Percentiles rank a stretch among this genome's conserved stretches.
Conservation (phyloP, 768 basidiomycete genomes). For the Tulasnella sp. region DNA sequence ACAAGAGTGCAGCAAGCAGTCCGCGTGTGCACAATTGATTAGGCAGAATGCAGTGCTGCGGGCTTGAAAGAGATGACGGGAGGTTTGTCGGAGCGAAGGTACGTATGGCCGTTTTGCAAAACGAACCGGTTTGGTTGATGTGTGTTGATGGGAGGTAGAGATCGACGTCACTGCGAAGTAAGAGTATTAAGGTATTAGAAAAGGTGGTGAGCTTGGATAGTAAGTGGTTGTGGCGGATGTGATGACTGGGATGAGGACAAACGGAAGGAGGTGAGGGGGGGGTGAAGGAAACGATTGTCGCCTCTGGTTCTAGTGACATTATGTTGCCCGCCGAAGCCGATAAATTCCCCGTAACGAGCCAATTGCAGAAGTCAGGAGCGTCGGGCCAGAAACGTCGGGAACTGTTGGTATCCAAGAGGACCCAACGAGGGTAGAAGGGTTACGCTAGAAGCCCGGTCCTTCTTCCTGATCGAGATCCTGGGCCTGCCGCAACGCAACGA, state of each 20-base stretch:
- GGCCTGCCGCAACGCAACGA: conserved; percentile 1
- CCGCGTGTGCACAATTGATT: conserved; percentile 9
- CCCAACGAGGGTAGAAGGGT: conserved; percentile 1
- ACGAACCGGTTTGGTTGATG: neutral
- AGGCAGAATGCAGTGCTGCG: neutral
- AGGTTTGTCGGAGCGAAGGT: conserved; percentile 1
- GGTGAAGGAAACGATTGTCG: conserved; percentile 9
- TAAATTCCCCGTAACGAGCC: conserved; percentile 8
- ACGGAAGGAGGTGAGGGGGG: neutral
- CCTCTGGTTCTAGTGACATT: neutral
- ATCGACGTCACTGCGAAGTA: conserved; percentile 4
- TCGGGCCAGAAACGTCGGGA: neutral
- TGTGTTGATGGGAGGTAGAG: neutral
- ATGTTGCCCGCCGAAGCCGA: conserved; percentile 6
- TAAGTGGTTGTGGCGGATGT: neutral
- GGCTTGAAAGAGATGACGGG: neutral
- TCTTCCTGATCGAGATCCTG: neutral
- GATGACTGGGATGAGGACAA: neutral
- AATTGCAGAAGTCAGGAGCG: neutral
- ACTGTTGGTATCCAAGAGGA: conserved; percentile 11
- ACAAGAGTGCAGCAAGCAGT: neutral
- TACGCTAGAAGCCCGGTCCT: conserved; percentile 9
- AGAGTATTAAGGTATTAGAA: conserved; percentile 4
- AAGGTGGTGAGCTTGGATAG: neutral
- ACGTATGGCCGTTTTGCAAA: neutral